Evolutionary conservation across 1,284 basidiomycete species (phyloP).

Genomic region (Caloboletus inedulis): DNA sequence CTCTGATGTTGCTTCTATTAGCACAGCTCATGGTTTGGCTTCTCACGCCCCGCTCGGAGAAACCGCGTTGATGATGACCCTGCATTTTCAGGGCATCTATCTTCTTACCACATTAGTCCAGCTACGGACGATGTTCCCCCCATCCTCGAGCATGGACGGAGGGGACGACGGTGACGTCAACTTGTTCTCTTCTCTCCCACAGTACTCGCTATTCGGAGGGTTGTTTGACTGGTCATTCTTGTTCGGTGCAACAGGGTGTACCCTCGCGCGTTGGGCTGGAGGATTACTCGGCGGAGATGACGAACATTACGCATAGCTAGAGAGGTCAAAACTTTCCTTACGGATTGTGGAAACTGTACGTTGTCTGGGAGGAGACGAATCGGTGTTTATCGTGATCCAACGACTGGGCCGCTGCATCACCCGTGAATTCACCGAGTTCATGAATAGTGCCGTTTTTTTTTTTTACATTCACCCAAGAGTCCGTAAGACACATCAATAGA

Average conservation of each 20-base stretch:
- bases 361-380: background rate
- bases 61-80: background rate
- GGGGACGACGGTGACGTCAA: slow-evolving; percentile 38
- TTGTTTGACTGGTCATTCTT: slow-evolving; percentile 73
- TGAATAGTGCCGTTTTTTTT: background rate
- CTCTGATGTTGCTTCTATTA: slow-evolving; percentile 67
- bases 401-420: slow-evolving; percentile 2
- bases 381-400: background rate
- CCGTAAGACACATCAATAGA: slow-evolving; percentile 12
- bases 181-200: slow-evolving; percentile 70
- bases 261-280: slow-evolving; percentile 48
- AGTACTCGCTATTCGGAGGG: slow-evolving; percentile 67
- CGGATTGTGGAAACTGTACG: slow-evolving; percentile 8
- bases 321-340: background rate
- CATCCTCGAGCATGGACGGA: slow-evolving; percentile 20
- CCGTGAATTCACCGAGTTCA: background rate
- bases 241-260: slow-evolving; percentile 47
- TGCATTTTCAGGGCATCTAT: slow-evolving; percentile 60
- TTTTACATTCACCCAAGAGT: slow-evolving; percentile 1
- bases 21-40: slow-evolving; percentile 72
- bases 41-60: slow-evolving; percentile 13
- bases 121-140: slow-evolving; percentile 67
- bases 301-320: slow-evolving; percentile 12
- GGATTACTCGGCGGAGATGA: slow-evolving; percentile 25
- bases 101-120: slow-evolving; percentile 75